These are phyloP conservation scores for Candida railenensis DNA, from an alignment of 805 yeast genomes.

Conservation along the genomic window DNA sequence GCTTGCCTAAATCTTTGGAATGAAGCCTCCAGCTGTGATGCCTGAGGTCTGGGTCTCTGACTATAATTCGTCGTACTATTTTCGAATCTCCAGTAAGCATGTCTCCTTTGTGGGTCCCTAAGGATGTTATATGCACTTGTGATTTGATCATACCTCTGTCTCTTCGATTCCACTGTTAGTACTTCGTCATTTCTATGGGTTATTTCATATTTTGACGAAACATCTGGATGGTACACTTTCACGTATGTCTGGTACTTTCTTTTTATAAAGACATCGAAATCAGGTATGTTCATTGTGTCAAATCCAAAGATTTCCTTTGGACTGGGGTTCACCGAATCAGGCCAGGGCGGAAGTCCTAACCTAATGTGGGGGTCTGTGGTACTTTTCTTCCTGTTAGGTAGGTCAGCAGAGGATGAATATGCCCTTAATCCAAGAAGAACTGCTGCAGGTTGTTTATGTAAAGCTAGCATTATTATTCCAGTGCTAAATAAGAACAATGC, in stretches of 20 bases:
- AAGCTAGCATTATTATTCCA: background rate
- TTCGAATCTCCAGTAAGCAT: slow-evolving; percentile 25
- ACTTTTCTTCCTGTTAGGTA: background rate
- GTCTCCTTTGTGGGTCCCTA: slow-evolving; percentile 50
- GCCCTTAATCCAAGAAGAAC: too few species aligned
- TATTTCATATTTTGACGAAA: slow-evolving; percentile 25
- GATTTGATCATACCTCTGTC: slow-evolving; percentile 29
- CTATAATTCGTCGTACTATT: background rate
- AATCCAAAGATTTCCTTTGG: slow-evolving; percentile 72
- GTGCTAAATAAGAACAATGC: background rate
- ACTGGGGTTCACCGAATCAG: slow-evolving; percentile 51
- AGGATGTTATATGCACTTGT: slow-evolving; percentile 38
- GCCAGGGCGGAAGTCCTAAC: slow-evolving; percentile 51
- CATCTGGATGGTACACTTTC: slow-evolving; percentile 83
- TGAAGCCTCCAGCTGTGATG: slow-evolving; percentile 2
- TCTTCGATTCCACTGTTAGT: slow-evolving; percentile 32
- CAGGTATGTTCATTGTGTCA: slow-evolving; percentile 15
- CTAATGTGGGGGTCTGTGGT: slow-evolving; percentile 20
- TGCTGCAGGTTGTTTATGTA: background rate
- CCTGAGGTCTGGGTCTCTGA: background rate
- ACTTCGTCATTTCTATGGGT: slow-evolving; percentile 24
- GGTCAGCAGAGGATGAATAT: too few species aligned
- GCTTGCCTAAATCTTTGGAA: slow-evolving; percentile 1
- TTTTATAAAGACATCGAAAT: slow-evolving; percentile 50
- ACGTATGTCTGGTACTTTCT: slow-evolving; percentile 43